Conservation (phyloP, 148 eudicot genomes). For the Pharnaceum exiguum region DNA sequence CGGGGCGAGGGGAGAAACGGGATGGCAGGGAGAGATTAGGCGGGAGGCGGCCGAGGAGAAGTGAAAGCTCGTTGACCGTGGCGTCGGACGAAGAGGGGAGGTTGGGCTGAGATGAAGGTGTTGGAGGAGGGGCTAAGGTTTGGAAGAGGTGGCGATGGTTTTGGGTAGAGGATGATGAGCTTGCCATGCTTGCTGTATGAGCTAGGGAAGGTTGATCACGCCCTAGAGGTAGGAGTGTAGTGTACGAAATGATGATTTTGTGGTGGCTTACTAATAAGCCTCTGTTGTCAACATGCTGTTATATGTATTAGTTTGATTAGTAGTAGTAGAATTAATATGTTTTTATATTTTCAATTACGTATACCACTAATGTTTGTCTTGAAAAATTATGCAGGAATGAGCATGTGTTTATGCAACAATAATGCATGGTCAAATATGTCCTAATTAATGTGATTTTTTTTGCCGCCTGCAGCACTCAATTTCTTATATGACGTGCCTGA, state of each 20-base stretch:
- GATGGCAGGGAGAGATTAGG: conserved; percentile 59
- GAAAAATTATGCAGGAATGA: too few relatives aligned
- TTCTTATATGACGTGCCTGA: neutral
- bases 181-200: conserved; percentile 2
- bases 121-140: conserved; percentile 78
- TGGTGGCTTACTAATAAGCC: too few relatives aligned
- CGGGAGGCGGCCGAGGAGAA: conserved; percentile 71
- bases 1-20: conserved; percentile 33
- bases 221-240: neutral
- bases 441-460: too few relatives aligned
- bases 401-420: too few relatives aligned
- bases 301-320: too few relatives aligned
- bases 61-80: conserved; percentile 36
- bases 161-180: conserved; percentile 44
- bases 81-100: conserved; percentile 26
- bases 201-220: neutral
- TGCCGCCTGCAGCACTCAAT: neutral
- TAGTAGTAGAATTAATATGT: too few relatives aligned
- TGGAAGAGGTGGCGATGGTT: conserved; percentile 27
- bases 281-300: too few relatives aligned
- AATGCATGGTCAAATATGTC: neutral
- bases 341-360: too few relatives aligned
- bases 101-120: conserved; percentile 49
- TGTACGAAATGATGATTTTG: too few relatives aligned
- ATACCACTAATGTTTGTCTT: too few relatives aligned